phyloP scores from a whole-genome alignment of 345 rosid species.

The Microthlaspi erraticum region DNA sequence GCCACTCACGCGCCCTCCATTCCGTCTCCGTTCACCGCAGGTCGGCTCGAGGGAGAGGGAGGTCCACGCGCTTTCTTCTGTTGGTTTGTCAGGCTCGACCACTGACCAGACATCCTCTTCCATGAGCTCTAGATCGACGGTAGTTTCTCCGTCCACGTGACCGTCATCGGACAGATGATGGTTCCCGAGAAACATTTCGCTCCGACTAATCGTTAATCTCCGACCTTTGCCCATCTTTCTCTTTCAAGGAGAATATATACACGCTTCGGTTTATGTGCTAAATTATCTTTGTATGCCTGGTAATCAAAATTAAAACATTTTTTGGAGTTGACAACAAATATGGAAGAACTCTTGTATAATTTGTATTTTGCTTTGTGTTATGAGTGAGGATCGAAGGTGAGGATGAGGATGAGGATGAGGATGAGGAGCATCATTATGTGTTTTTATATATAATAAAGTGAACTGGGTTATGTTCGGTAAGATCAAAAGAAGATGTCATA shows the following conservation, averaged over 20 bases:
- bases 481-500: constrained; percentile 12
- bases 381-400: constrained; percentile 18
- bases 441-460: constrained; percentile 8
- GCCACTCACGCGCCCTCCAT: background rate
- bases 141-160: constrained; percentile 26
- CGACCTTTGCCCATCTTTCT: constrained; percentile 53
- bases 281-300: background rate
- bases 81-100: constrained; percentile 43
- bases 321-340: background rate
- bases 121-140: constrained; percentile 52
- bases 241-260: constrained; percentile 3
- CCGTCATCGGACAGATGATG: constrained; percentile 26
- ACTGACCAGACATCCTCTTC: constrained; percentile 87
- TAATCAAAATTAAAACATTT: background rate
- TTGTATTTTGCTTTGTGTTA: background rate
- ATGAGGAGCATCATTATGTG: background rate
- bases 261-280: background rate
- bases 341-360: background rate
- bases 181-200: constrained; percentile 60
- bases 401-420: constrained; percentile 17
- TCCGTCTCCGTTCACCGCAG: constrained; percentile 5
- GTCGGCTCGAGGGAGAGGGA: constrained; percentile 29
- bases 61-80: constrained; percentile 47
- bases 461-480: background rate
- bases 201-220: constrained; percentile 62